Conservation (phyloP, 768 basidiomycete species). For the Sarcodon aspratus region DNA sequence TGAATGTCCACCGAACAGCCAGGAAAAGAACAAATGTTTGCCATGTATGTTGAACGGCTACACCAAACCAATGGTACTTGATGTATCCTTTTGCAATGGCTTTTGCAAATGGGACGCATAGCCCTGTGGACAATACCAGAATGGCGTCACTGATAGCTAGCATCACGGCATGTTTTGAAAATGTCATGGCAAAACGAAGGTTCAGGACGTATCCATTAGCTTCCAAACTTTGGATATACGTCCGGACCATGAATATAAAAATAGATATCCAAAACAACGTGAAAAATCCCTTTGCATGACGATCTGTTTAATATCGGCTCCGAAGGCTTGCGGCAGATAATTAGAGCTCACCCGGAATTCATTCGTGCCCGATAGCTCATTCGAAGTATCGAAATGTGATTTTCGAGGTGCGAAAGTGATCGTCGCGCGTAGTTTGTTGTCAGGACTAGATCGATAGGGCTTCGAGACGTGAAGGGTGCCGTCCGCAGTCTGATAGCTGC, state of each 20-base stretch:
- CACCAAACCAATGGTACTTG: slow-evolving; percentile 65
- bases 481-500: slow-evolving; percentile 36
- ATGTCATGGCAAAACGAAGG: slow-evolving; percentile 72
- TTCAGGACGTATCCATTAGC: slow-evolving; percentile 69
- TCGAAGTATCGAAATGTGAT: slow-evolving; percentile 76
- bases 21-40: slow-evolving; percentile 65
- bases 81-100: slow-evolving; percentile 73
- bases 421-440: slow-evolving; percentile 71
- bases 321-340: neutral
- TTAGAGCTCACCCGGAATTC: slow-evolving; percentile 61
- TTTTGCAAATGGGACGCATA: slow-evolving; percentile 80
- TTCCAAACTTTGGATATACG: slow-evolving; percentile 69
- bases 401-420: slow-evolving; percentile 82
- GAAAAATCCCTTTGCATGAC: slow-evolving; percentile 71
- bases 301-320: slow-evolving; percentile 3
- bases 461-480: slow-evolving; percentile 69
- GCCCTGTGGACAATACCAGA: slow-evolving; percentile 62
- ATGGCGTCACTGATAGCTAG: slow-evolving; percentile 79
- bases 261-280: slow-evolving; percentile 89
- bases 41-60: slow-evolving; percentile 68
- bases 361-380: slow-evolving; percentile 62
- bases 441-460: slow-evolving; percentile 60
- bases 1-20: slow-evolving; percentile 85
- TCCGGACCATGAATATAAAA: slow-evolving; percentile 70
- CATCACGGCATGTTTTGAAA: slow-evolving; percentile 75